Evolutionary conservation across 306 rosid species (phyloP), one percentile per base, ranked within the genome.

Genomic region (Betula pendula): DNA sequence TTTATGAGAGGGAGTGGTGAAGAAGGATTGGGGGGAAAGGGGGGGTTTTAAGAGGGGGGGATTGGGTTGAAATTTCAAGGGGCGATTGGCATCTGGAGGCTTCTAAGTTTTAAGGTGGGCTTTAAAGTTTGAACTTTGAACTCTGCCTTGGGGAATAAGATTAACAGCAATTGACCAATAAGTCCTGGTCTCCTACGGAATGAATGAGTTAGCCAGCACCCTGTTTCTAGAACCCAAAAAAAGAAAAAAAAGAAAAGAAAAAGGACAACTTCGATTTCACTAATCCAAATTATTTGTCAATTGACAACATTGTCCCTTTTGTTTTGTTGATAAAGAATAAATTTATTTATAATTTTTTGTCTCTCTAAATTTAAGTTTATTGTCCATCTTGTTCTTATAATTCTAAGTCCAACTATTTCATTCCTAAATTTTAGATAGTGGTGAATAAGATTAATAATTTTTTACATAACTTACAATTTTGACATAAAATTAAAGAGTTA

Each of bases 171-270:
- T 80, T 59, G 84, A 81, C 84, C 59, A 9, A 70, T 74, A 44
- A 69, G 33, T 29, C 25, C 5, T 14, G 14, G 45, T 56, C 33
- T 29, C 25, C 5, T 14, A 19, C 24, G 52, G 29, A 47, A 68
- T 66, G 50, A 25, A 2, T 4, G 4, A 12, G 1, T 6, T 2
- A 9, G 29, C 31, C 16, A 49, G 17, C 74, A 24, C 50, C 66
- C 68, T 25, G 20, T 44, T 81, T 73, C 84, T 75, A 75, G 84
- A 81, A 81, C 22, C 15, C 0, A 1, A 73, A 58, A 17, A 53
- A 56, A 38, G 7, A 38, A 38, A 9, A n/a, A n/a, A n/a, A n/a
- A n/a, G n/a, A n/a, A n/a, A n/a, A n/a, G n/a, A n/a, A n/a, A n/a
- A n/a, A n/a, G n/a, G 7, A 6, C 43, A n/a, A 22, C 12, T 52